phyloP scores from a whole-genome alignment of 2,329 filamentous ascomycete genomes.

The Xylaria sp. region DNA sequence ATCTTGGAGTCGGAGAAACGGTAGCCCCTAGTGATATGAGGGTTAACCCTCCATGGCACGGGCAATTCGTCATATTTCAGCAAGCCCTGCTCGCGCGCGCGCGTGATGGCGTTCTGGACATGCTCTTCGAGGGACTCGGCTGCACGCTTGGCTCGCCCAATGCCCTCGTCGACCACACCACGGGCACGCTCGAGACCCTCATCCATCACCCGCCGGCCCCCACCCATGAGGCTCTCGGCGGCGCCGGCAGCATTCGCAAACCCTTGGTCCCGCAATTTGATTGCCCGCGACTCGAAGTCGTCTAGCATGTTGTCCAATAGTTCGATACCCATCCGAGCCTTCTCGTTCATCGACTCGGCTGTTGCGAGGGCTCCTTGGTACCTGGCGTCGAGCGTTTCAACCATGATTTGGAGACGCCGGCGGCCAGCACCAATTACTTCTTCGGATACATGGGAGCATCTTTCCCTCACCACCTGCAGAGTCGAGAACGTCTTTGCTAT shows the following conservation, averaged over 20 bases:
- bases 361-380: conserved; percentile 88
- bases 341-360: conserved; percentile 89
- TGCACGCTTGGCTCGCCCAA: conserved; percentile 84
- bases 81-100: conserved; percentile 82
- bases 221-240: conserved; percentile 78
- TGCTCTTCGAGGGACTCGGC: conserved; percentile 85
- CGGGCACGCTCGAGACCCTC: conserved; percentile 79
- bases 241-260: conserved; percentile 74
- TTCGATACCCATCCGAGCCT: conserved; percentile 86
- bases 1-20: conserved; percentile 93
- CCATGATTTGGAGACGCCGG: conserved; percentile 84
- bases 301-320: conserved; percentile 86
- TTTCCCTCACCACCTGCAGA: conserved; percentile 84
- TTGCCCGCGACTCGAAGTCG: conserved; percentile 85
- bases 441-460: conserved; percentile 89
- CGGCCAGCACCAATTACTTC: conserved; percentile 90
- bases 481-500: conserved; percentile 87
- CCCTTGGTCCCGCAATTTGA: conserved; percentile 81
- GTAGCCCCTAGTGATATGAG: conserved; percentile 90
- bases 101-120: conserved; percentile 79
- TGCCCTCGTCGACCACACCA: conserved; percentile 81
- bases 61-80: conserved; percentile 92
- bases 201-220: conserved; percentile 83
- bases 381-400: conserved; percentile 88
- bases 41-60: conserved; percentile 92